Evolutionary conservation across 176 grass and related monocot species (phyloP), one percentile per base, ranked within the genome.

Genomic region (Raddia distichophylla): DNA sequence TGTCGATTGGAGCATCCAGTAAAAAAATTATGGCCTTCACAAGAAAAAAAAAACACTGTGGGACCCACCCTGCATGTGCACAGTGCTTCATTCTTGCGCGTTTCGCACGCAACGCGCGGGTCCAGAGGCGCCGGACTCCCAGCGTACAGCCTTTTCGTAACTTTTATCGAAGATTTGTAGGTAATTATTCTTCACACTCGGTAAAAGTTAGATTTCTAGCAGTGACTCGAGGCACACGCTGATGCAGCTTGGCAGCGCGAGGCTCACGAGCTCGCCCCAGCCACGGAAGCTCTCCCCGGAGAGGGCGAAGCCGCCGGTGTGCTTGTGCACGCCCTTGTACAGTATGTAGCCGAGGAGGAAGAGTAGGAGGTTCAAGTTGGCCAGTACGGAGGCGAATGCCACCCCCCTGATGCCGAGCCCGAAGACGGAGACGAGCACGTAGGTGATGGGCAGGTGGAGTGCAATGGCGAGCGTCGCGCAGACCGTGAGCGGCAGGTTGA

Each of bases 191-290:
- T n/a, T n/a, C n/a, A n/a, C n/a, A n/a, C n/a, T n/a, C n/a, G n/a
- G n/a, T n/a, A n/a, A n/a, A n/a, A n/a, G n/a, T n/a, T n/a, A n/a
- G n/a, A n/a, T n/a, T n/a, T n/a, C n/a, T n/a, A n/a, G n/a, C n/a
- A n/a, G n/a, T n/a, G n/a, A 98, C 79, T 98, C 96, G 45, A 98
- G 82, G 76, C 96, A 98, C 33, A 97, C 94, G 56, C 88, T 89
- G 76, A 97, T 15, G 81, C 94, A 97, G 75, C 94, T 97, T 12
- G 94, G 94, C 58, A 97, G 56, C 0, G 94, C 94, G 7, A 97
- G 86, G 67, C 81, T 48, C 15, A 89, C 80, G 18, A 97, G 88
- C 32, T 92, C 84, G 6, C 88, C 88, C 94, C 94, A 97, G 12
- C 84, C 86, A 3, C 69, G 81, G 86, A 97, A 91, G 91, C 91